Evolutionary conservation across 345 rosid species (phyloP), one percentile per base, ranked within the genome.

Genomic region (Heritiera fomes): DNA sequence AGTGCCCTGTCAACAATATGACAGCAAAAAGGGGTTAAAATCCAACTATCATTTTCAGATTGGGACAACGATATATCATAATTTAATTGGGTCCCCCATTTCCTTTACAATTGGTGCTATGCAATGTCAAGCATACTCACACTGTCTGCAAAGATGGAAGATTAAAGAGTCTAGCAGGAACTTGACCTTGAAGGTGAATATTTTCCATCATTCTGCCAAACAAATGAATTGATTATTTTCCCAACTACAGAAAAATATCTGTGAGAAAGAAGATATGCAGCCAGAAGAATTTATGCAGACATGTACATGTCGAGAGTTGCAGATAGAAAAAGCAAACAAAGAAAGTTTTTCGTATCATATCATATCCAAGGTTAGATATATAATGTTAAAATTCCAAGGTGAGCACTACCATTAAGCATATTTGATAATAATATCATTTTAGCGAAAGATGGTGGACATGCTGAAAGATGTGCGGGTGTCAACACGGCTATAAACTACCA

Each of bases 161-260:
- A 85, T 86, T 84, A 85, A 94, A 96, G 43, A 94, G 73, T 4
- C 40, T 12, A 40, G 11, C 2, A 45, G 99, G 98, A 79, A 96
- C 79, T 58, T 46, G 12, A 66, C 97, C 99, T 69, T 8, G 45
- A 45, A 97, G 83, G 32, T 75, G 67, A 32, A 89, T 86, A 38
- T 15, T 17, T 79, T 94, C 92, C 94, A 94, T 82, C 80, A 80
- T 77, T 84, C 99, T 97, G 92, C 75, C 69, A 65, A 20, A 55
- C 68, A 70, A 6, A 47, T 28, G 3, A 41, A 59, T n/a, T 56
- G 18, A 58, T 73, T 73, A 68, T 60, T 68, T 59, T 69, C 52
- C 17, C 30, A 11, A 68, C 61, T 14, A 30, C 15, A 52, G 18
- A 3, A 46, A 56, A 43, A 23, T 28, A 38, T 4, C 11, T 43